phyloP scores from a whole-genome alignment of 2,329 filamentous ascomycete species.

The Cytospora mali region DNA sequence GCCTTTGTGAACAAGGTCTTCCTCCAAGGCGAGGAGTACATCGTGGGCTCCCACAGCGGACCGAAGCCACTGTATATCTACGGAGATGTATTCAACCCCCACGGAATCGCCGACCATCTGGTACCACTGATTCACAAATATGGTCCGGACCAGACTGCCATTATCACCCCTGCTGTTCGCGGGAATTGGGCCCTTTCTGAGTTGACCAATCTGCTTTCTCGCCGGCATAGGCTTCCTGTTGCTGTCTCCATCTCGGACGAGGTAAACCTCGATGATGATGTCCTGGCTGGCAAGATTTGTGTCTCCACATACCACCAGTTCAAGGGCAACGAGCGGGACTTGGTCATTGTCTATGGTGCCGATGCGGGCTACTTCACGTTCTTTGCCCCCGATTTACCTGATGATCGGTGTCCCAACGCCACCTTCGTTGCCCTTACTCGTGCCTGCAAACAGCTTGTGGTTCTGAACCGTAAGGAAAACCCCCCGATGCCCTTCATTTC shows the following conservation, averaged over 20 bases:
- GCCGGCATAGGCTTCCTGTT: slow-evolving; percentile 30
- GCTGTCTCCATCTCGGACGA: slow-evolving; percentile 34
- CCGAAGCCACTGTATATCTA: slow-evolving; percentile 35
- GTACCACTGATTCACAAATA: slow-evolving; percentile 31
- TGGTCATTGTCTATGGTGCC: slow-evolving; percentile 35
- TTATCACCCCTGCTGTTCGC: slow-evolving; percentile 28
- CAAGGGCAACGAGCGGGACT: slow-evolving; percentile 38
- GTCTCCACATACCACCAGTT: slow-evolving; percentile 39
- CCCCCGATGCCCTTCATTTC: slow-evolving; percentile 34
- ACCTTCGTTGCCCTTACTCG: slow-evolving; percentile 38
- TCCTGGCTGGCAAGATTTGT: slow-evolving; percentile 36
- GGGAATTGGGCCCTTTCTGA: slow-evolving; percentile 18
- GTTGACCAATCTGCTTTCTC: slow-evolving; percentile 28
- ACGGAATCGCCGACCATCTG: slow-evolving; percentile 29
- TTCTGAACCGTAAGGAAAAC: slow-evolving; percentile 31
- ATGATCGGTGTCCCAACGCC: slow-evolving; percentile 36
- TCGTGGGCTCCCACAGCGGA: slow-evolving; percentile 36
- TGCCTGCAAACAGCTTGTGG: slow-evolving; percentile 35
- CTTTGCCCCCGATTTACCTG: slow-evolving; percentile 33
- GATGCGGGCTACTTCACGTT: slow-evolving; percentile 34
- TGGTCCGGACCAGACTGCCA: slow-evolving; percentile 27
- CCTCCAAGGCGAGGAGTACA: slow-evolving; percentile 34
- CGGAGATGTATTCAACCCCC: slow-evolving; percentile 20
- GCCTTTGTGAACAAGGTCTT: slow-evolving; percentile 36
- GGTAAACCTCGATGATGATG: slow-evolving; percentile 31